Base-by-base conservation (phyloP, 352 stramenopile species). In the Pythium dissotocum region DNA sequence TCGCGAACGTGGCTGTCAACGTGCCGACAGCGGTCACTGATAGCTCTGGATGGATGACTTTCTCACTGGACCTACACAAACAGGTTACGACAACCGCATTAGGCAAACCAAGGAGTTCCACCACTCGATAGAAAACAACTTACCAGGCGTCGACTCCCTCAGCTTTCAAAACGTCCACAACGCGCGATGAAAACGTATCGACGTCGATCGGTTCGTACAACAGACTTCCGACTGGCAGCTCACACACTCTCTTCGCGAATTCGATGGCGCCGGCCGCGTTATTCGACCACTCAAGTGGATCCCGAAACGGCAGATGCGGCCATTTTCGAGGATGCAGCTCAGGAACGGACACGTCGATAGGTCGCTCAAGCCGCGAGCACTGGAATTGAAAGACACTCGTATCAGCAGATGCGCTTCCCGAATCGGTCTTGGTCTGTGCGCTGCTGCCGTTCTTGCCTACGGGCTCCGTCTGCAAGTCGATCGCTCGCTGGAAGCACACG, bases 191-290 rank as follows among this genome's bases (percentile, higher is more conserved):
- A 72, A 94, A 91, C 30, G 40, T 61, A 16, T 75, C 67, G 0
- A 80, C 35, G 57, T 90, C 71, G 33, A 94, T 75, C 0, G 83
- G 80, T 38, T 94, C 85, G 55, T 94, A 94, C 6, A 87, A 69
- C 10, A 94, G 60, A 61, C 79, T 90, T 24, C 70, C 68, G 18
- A 85, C 79, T 1, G 82, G 77, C 5, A 94, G 61, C 51, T 86
- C 71, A 4, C 58, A 66, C n/a, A 93, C 72, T 18, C 75, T 77
- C 35, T 68, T 60, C 16, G 84, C 67, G 57, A 90, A 93, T 12
- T 75, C 71, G 48, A 90, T 63, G 4, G 73, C 77, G 32, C 64
- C 70, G 35, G 76, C 63, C 1, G 74, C 35, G 49, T 82, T 74
- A 4, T 77, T 61, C 35, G 70, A 68, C 85, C 85, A 93, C 64